Percentiles rank a stretch among this genome's conserved stretches.
Evolutionary conservation across 1,284 basidiomycete species (phyloP).

Genomic region (Cronartium quercuum): DNA sequence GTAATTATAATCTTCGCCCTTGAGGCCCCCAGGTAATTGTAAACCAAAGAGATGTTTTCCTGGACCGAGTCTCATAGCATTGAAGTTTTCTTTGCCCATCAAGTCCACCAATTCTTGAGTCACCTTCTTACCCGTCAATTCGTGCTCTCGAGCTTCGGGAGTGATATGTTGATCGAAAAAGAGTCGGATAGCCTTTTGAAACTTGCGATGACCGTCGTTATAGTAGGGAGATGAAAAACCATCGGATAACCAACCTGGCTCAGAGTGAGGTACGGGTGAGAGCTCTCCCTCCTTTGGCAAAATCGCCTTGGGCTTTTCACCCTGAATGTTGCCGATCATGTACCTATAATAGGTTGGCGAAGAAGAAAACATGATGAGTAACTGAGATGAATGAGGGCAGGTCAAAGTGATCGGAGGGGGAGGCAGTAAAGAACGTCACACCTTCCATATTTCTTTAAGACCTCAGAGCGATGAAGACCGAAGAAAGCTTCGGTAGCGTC

Average conservation of each 20-base stretch:
- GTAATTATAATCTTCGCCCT: conserved; percentile 80
- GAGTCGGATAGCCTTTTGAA: conserved; percentile 43
- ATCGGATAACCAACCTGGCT: conserved; percentile 72
- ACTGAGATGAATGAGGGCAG: neutral
- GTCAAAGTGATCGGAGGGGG: neutral
- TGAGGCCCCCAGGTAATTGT: conserved; percentile 69
- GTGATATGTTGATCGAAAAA: conserved; percentile 45
- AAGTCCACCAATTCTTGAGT: conserved; percentile 48
- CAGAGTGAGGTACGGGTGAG: conserved; percentile 68
- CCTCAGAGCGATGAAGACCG: conserved; percentile 70
- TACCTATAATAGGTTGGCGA: conserved; percentile 40
- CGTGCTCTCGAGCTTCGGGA: conserved; percentile 47
- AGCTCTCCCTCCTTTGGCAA: conserved; percentile 58
- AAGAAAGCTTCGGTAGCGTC: conserved; percentile 82
- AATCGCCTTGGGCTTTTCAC: conserved; percentile 59
- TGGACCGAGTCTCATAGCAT: conserved; percentile 82
- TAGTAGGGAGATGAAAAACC: conserved; percentile 81
- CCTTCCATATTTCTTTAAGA: conserved; percentile 65
- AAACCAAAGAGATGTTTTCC: conserved; percentile 71
- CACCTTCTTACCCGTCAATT: conserved; percentile 47
- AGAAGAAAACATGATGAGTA: conserved; percentile 3
- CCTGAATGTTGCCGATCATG: conserved; percentile 54
- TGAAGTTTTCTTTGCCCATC: conserved; percentile 56
- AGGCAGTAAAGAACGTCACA: conserved; percentile 59
- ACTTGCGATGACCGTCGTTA: conserved; percentile 55